Conservation (phyloP, 2,329 filamentous ascomycete genomes). For the Pyrenophora graminea region DNA sequence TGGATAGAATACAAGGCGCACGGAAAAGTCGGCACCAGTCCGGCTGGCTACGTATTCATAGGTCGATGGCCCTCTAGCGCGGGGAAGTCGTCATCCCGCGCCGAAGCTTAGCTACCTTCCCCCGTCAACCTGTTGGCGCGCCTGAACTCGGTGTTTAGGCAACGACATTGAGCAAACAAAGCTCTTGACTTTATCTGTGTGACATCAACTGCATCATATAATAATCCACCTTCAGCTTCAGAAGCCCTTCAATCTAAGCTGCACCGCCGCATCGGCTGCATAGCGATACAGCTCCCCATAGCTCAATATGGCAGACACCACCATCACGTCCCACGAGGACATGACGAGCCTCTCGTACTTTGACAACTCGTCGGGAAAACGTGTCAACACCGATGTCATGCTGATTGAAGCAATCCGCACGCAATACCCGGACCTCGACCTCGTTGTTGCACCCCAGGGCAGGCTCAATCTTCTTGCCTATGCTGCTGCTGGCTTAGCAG, state of each 20-base stretch:
- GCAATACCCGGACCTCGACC: slow-evolving; percentile 52
- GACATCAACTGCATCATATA: too few relatives aligned
- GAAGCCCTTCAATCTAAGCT: too few relatives aligned
- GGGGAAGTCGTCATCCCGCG: slow-evolving; percentile 1
- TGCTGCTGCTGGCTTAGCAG: slow-evolving; percentile 49
- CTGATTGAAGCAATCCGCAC: slow-evolving; percentile 51
- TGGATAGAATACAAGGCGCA: too few relatives aligned
- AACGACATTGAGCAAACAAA: not conserved
- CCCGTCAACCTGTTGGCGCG: not conserved
- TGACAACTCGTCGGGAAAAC: slow-evolving; percentile 50
- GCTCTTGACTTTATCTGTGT: not conserved
- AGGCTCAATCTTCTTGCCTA: slow-evolving; percentile 48
- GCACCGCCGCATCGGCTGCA: not conserved
- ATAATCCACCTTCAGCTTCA: too few relatives aligned
- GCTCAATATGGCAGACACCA: slow-evolving; percentile 15
- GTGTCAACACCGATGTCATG: slow-evolving; percentile 51
- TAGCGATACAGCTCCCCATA: not conserved
- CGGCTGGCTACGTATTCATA: slow-evolving; percentile 6
- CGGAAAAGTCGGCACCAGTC: too few relatives aligned
- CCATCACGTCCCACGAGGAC: slow-evolving; percentile 35
- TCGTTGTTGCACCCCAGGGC: slow-evolving; percentile 45
- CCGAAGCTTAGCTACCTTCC: not conserved
- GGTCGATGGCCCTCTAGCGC: slow-evolving; percentile 2
- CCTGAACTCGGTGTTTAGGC: slow-evolving; percentile 8
- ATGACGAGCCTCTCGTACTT: slow-evolving; percentile 48